Evolutionary conservation across 495 filamentous ascomycete species (phyloP), one percentile per base, ranked within the genome.

Genomic region (Parmelia sp.): DNA sequence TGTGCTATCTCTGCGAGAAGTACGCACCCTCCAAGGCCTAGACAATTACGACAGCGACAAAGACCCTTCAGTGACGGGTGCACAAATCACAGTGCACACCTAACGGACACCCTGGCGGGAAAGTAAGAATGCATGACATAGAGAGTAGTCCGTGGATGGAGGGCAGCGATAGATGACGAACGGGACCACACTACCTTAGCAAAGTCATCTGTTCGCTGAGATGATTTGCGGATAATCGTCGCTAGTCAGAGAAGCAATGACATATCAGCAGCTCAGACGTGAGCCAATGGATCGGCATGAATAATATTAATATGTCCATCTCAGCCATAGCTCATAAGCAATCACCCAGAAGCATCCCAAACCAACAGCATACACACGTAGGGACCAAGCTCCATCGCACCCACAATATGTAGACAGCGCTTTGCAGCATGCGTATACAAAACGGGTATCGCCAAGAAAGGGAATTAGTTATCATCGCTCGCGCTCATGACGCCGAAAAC

Each of bases 1-100:
- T 75, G 72, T 68, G 69, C 19, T 74, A 71, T 62, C 65, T 75
- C 4, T 72, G 68, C 57, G 73, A 75, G 59, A 74, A 70, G 51
- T 76, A 75, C 62, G 72, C 64, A 17, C 73, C 70, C 65, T 68
- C 14, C 69, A 66, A 23, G 61, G 63, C 29, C 64, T 74, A 21
- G 72, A 64, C 36, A 70, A 59, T 60, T 74, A 74, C 42, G 65
- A 75, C 60, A 61, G 55, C 1, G 44, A 62, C 15, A 70, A 65
- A 53, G 67, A 69, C 33, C 57, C 68, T 29, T 67, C 66, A 42
- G 60, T 69, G 10, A 69, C 63, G 2, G 70, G 70, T 25, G 62
- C 65, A 17, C 29, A 33, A 11, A 61, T 61, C 10, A n/a, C 35
- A 25, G 60, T 61, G 15, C 60, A 53, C 19, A 39, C 44, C 11